Evolutionary conservation across 2,329 filamentous ascomycete genomes (phyloP).

Genomic region (Pseudogymnoascus sp.): DNA sequence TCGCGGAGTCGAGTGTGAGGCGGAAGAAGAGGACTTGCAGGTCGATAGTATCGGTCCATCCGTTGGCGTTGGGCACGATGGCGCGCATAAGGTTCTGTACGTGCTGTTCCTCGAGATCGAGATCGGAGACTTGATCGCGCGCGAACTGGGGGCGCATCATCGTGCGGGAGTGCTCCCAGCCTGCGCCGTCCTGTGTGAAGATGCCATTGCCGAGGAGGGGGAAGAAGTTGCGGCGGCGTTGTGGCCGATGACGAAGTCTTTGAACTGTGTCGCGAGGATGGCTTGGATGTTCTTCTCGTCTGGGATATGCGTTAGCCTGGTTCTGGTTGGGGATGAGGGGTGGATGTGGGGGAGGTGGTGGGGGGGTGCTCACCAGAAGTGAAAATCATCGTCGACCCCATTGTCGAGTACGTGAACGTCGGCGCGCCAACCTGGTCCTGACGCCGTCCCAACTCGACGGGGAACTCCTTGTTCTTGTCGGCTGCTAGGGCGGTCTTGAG

Average conservation of each 20-base stretch:
- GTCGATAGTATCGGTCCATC: conserved; percentile 45
- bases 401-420: conserved; percentile 22
- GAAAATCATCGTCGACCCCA: conserved; percentile 18
- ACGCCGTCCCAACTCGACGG: conserved; percentile 27
- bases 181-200: conserved; percentile 27
- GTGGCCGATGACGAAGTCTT: conserved; percentile 43
- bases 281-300: conserved; percentile 46
- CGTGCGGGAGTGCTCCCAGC: conserved; percentile 30
- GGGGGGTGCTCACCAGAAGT: conserved; percentile 20
- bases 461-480: conserved; percentile 21
- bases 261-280: conserved; percentile 46
- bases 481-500: conserved; percentile 20
- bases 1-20: conserved; percentile 50
- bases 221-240: conserved; percentile 49
- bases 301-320: conserved; percentile 7
- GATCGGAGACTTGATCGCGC: conserved; percentile 54
- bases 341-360: conserved; percentile 23
- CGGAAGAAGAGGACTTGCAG: conserved; percentile 57
- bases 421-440: conserved; percentile 28
- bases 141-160: conserved; percentile 51
- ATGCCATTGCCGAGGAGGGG: conserved; percentile 27
- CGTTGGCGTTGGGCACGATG: conserved; percentile 49
- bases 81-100: conserved; percentile 52
- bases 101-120: conserved; percentile 65
- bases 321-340: conserved; percentile 42